Conservation (phyloP, 2,329 filamentous ascomycete species). For the Ceratocystis variospora region DNA sequence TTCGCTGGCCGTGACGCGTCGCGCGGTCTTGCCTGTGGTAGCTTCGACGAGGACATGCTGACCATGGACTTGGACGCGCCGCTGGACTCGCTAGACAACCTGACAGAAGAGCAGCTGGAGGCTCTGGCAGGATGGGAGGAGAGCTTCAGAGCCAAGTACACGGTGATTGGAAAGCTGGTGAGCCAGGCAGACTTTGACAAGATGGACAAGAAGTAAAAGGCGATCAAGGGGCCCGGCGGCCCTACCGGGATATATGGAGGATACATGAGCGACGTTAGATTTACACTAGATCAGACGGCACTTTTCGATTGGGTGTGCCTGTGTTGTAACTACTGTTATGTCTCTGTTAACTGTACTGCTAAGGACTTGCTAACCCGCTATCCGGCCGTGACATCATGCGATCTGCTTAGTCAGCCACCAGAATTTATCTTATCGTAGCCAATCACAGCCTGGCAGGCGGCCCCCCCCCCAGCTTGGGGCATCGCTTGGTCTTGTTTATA, state of each 20-base stretch:
- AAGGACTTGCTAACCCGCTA: not conserved
- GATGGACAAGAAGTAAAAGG: conserved; percentile 19
- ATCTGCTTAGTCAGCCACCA: not conserved
- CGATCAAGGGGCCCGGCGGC: not conserved
- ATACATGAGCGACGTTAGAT: not conserved
- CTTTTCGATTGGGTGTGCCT: not conserved
- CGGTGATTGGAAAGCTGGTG: conserved; percentile 82
- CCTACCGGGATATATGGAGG: not conserved
- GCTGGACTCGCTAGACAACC: conserved; percentile 58
- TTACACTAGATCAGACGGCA: not conserved
- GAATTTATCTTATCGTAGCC: not conserved
- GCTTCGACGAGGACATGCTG: conserved; percentile 90
- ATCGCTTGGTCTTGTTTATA: not conserved
- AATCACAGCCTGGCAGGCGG: not conserved
- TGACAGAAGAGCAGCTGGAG: conserved; percentile 65
- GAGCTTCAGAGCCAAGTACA: conserved; percentile 82
- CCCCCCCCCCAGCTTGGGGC: not conserved
- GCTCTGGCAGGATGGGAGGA: conserved; percentile 85
- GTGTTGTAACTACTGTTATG: not conserved
- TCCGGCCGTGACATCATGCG: conserved; percentile 2
- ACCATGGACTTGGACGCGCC: conserved; percentile 79
- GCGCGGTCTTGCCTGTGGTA: conserved; percentile 74
- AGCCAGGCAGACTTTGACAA: conserved; percentile 30
- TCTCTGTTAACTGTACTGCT: no score
- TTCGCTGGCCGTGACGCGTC: conserved; percentile 89